Conservation (phyloP, 2,329 filamentous ascomycete genomes). For the Neofusicoccum sp. region DNA sequence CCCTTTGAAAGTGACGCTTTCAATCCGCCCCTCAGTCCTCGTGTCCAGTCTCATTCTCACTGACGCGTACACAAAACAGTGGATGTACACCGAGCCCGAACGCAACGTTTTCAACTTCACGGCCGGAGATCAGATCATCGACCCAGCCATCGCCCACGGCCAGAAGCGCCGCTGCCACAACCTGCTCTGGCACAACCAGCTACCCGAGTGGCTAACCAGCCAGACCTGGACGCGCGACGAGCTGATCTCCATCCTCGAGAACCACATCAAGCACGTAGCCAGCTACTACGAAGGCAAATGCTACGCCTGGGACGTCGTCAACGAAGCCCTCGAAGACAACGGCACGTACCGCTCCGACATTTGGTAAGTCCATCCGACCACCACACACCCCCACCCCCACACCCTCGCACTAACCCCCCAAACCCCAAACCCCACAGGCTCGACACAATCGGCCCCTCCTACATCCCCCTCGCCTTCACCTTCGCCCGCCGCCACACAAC, state of each 20-base stretch:
- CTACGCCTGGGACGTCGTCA: constrained; percentile 65
- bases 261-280: constrained; percentile 60
- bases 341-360: constrained; percentile 53
- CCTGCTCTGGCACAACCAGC: constrained; percentile 54
- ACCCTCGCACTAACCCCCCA: background rate
- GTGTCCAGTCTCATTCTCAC: constrained; percentile 8
- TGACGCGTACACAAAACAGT: constrained; percentile 40
- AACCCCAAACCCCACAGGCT: background rate
- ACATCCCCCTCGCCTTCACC: constrained; percentile 58
- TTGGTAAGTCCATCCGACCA: constrained; percentile 39
- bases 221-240: constrained; percentile 58
- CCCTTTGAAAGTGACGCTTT: background rate
- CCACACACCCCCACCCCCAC: background rate
- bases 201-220: constrained; percentile 53
- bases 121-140: constrained; percentile 51
- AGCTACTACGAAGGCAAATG: constrained; percentile 46
- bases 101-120: constrained; percentile 59
- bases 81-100: constrained; percentile 60
- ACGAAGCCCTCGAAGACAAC: constrained; percentile 61
- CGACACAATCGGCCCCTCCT: constrained; percentile 29
- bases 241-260: constrained; percentile 56
- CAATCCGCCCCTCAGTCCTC: background rate
- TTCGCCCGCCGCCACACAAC: constrained; percentile 51
- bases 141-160: constrained; percentile 39
- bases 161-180: constrained; percentile 63